Base-by-base conservation (phyloP, 441 rosid genomes). In the Rhodomyrtus psidioides region DNA sequence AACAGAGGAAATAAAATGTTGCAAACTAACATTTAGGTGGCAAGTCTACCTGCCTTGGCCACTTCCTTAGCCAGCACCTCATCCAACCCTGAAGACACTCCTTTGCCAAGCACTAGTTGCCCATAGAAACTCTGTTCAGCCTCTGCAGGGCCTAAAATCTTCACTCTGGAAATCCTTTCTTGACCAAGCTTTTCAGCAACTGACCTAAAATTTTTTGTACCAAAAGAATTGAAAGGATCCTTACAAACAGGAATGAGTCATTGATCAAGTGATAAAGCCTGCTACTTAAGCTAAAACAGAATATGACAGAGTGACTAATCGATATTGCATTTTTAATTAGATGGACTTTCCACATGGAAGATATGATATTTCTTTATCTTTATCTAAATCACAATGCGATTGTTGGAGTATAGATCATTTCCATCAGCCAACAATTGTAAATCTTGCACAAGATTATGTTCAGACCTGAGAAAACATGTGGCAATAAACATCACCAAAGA, bases 31-130 rank as follows among this genome's bases (percentile, higher is more conserved):
- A 56, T 59, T 59, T 19, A 65, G 60, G 85, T 39, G 79, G 79
- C 49, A 21, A 58, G 62, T 60, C 57, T 88, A 96, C 99, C 98
- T 86, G 98, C 98, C 89, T 94, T 93, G 84, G 90, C 91, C 5
- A 92, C 98, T 91, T 95, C 97, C 89, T 93, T 94, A 17, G 95
- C 95, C 75, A 97, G 88, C 86, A 94, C 90, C 87, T 97, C 98
- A 82, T 95, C 96, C 87, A 91, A 56, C 85, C 92, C 94, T 85
- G 95, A 92, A 57, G 92, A 87, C 83, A 94, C 85, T 91, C 89
- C 92, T 87, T 92, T 90, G 81, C 96, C 93, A 58, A 92, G 91
- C 65, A 92, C 94, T 90, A 97, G 95, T 87, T 94, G 98, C 85
- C 97, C 94, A 44, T 97, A 95, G 87, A 95, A 90, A 89, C 98